Evolutionary conservation across 176 grass and related monocot species (phyloP).

Genomic region (Carex pumila): DNA sequence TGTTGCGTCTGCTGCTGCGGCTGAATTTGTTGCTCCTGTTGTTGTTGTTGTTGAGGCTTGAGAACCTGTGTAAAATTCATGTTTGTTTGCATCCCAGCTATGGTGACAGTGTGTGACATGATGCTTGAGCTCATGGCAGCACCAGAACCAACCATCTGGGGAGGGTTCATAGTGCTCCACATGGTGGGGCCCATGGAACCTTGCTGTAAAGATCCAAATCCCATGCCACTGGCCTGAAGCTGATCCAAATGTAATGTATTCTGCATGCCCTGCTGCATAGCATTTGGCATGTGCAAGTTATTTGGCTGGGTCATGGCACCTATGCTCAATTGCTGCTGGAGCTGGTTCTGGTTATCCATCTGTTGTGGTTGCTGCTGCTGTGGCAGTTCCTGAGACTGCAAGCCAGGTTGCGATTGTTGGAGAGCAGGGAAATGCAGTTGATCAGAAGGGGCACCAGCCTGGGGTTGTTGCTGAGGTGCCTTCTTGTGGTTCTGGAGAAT

Average conservation of each 20-base stretch:
- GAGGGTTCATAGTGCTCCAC: conserved; percentile 22
- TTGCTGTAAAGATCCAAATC: conserved; percentile 61
- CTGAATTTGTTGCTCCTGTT: conserved; percentile 51
- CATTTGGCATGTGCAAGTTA: conserved; percentile 50
- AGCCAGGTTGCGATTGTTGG: conserved; percentile 44
- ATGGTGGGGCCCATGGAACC: conserved; percentile 28
- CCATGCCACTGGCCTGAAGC: conserved; percentile 41
- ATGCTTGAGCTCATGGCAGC: conserved; percentile 4
- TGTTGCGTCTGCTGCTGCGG: conserved; percentile 20
- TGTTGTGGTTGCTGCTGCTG: conserved; percentile 46
- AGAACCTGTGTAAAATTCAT: conserved; percentile 49
- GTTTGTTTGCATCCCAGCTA: conserved; percentile 47
- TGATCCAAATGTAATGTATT: conserved; percentile 46
- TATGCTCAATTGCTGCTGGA: conserved; percentile 48
- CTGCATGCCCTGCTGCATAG: conserved; percentile 55
- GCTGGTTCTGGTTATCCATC: conserved; percentile 60
- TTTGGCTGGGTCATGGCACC: conserved; percentile 33
- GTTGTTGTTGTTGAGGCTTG: conserved; percentile 69
- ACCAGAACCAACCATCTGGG: conserved; percentile 45
- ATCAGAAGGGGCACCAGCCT: conserved; percentile 13
- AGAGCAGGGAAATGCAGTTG: conserved; percentile 38
- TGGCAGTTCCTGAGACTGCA: conserved; percentile 37
- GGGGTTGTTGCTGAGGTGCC: neutral
- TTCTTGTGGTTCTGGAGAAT: conserved; percentile 21
- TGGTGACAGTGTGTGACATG: conserved; percentile 28